Base-by-base conservation (phyloP, 176 grass and related monocot species). In the Avena eriantha region DNA sequence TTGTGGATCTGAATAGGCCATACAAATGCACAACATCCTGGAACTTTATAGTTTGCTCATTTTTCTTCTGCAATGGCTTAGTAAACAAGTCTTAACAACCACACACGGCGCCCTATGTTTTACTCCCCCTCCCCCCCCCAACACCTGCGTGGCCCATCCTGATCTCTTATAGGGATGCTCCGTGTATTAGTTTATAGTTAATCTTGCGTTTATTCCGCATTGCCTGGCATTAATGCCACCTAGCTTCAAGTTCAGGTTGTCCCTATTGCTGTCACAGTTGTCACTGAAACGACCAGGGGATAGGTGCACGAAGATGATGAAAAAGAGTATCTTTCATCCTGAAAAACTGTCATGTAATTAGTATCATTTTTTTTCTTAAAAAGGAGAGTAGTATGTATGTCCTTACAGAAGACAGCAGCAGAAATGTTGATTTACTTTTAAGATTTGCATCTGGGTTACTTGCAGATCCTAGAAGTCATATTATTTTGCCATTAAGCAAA, bases 251-350 rank as follows among this genome's bases (percentile, higher is more conserved):
- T 58, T 72, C 3, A 49, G 51, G 4, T 36, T 83, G 39, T 69
- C 56, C 47, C 12, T 58, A 34, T 12, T 55, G 22, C 8, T 34
- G 13, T 74, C 45, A 36, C 65, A 73, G 29, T 64, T 64, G 12
- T 64, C 23, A 64, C 5, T 29, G 60, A 3, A 53, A 78, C 22
- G 59, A 55, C 10, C 60, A 57, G 67, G 24, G 58, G 24, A 76
- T 23, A 47, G 64, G 51, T 82, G 4, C 58, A 76, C 36, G 19
- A 82, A 76, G 64, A 76, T 60, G 55, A 21, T 87, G 45, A 59
- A 87, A 81, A 73, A 21, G 3, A 60, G 31, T 51, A 35, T 21
- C 17, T 71, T 71, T 57, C 8, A 51, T 73, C 58, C 77, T 47
- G 67, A 33, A 73, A 86, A 69, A 11, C 31, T 51, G 19, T 31